Evolutionary conservation across 108 stramenopile genomes (phyloP).

Genomic region (Cyclostephanos invisitatus): DNA sequence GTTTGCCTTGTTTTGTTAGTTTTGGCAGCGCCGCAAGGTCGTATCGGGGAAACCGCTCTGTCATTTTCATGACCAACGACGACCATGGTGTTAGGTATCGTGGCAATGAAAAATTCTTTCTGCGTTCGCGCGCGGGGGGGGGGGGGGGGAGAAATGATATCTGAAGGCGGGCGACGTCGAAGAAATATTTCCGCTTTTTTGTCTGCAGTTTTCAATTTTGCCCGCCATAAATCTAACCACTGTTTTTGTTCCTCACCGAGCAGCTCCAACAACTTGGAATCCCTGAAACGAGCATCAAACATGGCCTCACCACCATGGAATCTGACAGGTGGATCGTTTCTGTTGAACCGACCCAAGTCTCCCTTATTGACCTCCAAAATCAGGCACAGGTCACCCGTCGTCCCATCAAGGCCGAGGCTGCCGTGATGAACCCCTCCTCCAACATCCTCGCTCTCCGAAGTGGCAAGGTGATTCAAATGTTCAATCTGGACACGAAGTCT

Average conservation of each 20-base stretch:
- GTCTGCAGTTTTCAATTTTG: neutral
- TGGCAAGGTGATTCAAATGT: slow-evolving; percentile 93
- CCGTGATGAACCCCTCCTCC: slow-evolving; percentile 95
- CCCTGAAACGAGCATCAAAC: slow-evolving; percentile 89
- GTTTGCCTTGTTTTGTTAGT: too few species aligned
- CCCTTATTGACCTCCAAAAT: slow-evolving; percentile 92
- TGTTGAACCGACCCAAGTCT: slow-evolving; percentile 87
- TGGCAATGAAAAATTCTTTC: too few species aligned
- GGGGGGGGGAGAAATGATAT: too few species aligned
- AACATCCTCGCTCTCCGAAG: slow-evolving; percentile 93
- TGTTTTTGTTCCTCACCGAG: neutral
- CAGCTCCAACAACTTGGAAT: slow-evolving; percentile 92
- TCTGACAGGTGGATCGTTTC: slow-evolving; percentile 93
- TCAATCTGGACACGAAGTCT: slow-evolving; percentile 92
- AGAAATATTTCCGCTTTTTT: too few species aligned
- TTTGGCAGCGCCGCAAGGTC: too few species aligned
- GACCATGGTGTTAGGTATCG: too few species aligned
- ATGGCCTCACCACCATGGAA: slow-evolving; percentile 91
- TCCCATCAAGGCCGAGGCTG: slow-evolving; percentile 97
- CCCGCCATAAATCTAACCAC: slow-evolving; percentile 7
- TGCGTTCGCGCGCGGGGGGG: too few species aligned
- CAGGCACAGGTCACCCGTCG: slow-evolving; percentile 90
- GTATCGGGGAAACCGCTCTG: too few species aligned
- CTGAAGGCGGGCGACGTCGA: too few species aligned
- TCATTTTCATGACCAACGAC: too few species aligned